These are phyloP conservation scores for Scedosporium apiospermum DNA, from an alignment of 2,329 filamentous ascomycete genomes.

Conservation along the genomic window DNA sequence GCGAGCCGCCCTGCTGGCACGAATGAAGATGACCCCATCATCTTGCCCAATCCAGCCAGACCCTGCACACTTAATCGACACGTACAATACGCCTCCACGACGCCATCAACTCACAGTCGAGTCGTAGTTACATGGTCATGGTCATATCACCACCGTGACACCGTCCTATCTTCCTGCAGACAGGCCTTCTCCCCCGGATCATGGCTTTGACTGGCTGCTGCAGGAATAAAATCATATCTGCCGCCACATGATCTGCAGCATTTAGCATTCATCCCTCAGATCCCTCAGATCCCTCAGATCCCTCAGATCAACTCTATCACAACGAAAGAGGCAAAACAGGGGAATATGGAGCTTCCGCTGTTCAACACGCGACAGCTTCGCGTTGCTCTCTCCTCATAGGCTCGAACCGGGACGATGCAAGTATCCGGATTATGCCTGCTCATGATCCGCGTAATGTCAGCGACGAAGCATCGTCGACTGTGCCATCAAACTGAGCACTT, in stretches of 20 bases:
- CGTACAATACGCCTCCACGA: neutral
- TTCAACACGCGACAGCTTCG: too few relatives aligned
- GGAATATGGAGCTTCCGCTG: too few relatives aligned
- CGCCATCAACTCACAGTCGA: neutral
- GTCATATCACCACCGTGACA: neutral
- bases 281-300: constrained; percentile 1
- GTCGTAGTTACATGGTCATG: too few relatives aligned
- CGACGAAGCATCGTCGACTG: too few relatives aligned
- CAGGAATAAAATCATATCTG: neutral
- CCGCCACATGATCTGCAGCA: neutral
- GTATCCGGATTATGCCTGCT: too few relatives aligned
- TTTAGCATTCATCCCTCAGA: neutral
- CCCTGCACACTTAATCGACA: neutral
- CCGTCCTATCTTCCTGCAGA: too few relatives aligned
- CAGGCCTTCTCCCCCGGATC: too few relatives aligned
- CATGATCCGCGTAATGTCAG: too few relatives aligned
- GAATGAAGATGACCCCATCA: neutral
- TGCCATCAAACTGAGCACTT: too few relatives aligned
- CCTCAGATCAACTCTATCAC: neutral
- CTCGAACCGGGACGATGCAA: too few relatives aligned
- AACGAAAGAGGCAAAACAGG: too few relatives aligned
- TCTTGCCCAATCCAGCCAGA: neutral
- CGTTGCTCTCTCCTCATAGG: too few relatives aligned
- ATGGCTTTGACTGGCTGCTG: neutral
- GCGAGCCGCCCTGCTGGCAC: neutral